These are phyloP conservation scores for Thermomucor indicae-seudaticae DNA, from an alignment of 371 early-diverging fungal species.

Conservation along the genomic window DNA sequence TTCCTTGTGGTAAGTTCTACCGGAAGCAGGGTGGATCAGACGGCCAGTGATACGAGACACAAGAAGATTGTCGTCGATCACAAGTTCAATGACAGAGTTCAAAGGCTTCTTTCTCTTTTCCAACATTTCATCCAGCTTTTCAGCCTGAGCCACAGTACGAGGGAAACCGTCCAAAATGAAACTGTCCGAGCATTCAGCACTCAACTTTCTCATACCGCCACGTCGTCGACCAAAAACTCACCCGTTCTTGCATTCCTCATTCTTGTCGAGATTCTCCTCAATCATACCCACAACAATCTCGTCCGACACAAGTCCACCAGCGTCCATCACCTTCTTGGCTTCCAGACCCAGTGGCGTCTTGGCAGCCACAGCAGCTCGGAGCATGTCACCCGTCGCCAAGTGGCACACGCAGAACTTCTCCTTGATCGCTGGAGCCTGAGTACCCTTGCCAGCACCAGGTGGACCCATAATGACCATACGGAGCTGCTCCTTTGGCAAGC, in stretches of 20 bases:
- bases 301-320: constrained; percentile 97
- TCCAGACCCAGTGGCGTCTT: constrained; percentile 90
- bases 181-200: constrained; percentile 21
- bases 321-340: constrained; percentile 98
- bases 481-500: constrained; percentile 45
- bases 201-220: not conserved
- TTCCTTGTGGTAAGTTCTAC: constrained; percentile 95
- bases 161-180: constrained; percentile 99
- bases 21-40: constrained; percentile 91
- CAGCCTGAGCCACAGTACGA: constrained; percentile 97
- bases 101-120: constrained; percentile 74
- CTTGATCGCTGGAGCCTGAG: constrained; percentile 95
- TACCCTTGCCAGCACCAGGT: constrained; percentile 98
- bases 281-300: constrained; percentile 98
- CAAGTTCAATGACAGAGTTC: constrained; percentile 90
- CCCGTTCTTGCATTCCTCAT: constrained; percentile 91
- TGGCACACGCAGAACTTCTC: constrained; percentile 95
- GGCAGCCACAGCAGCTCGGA: constrained; percentile 93
- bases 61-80: constrained; percentile 90
- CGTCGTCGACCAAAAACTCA: too few species aligned
- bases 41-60: constrained; percentile 96
- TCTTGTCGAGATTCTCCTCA: constrained; percentile 88
- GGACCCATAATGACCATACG: constrained; percentile 98
- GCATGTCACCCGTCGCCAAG: constrained; percentile 99
- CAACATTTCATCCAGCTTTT: constrained; percentile 97